Evolutionary conservation across 1,284 basidiomycete genomes (phyloP), one percentile per base, ranked within the genome.

Genomic region (Cryptococcus amylolentus): DNA sequence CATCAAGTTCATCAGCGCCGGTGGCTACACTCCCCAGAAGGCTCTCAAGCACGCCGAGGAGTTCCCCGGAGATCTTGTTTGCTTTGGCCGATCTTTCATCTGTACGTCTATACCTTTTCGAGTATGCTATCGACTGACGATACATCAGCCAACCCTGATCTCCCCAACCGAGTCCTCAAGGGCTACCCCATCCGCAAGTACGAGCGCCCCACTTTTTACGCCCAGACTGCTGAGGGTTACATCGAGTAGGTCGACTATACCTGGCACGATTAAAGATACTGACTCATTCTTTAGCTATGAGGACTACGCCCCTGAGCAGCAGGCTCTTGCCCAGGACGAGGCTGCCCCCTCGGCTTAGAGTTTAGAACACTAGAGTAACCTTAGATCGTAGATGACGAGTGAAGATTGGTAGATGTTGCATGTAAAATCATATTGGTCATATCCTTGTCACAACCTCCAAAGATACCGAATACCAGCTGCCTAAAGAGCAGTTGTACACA

Each of bases 41-140:
- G 73, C 71, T 0, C 52, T 53, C 14, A 52, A 63, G 28, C 62
- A 66, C 20, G 68, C 61, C 55, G 71, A 68, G 60, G 68, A 60
- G 69, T 74, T 57, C 67, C 35, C 35, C 20, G 80, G 57, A 41
- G 77, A 77, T 54, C 63, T 82, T 2, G 63, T 84, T 40, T 80
- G 78, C 0, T 81, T 83, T 60, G 84, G 84, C 1, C 66, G 83
- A 40, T 65, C 69, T 52, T 85, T 78, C 60, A 80, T 81, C 56
- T 74, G 58, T 60, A 28, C 54, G 58, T 53, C 23, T 42, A 39
- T 14, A 14, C 42, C 14, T 27, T 27, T 42, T 7, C 7, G 10
- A 20, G 26, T 26, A 9, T 7, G 27, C 0, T 10, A 2, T 5
- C 31, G 12, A 16, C 18, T 46, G n/a, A 46, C 49, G 47, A 14